Base-by-base conservation (phyloP, 257 asterid genomes). In the Parsonsia alboflavescens region DNA sequence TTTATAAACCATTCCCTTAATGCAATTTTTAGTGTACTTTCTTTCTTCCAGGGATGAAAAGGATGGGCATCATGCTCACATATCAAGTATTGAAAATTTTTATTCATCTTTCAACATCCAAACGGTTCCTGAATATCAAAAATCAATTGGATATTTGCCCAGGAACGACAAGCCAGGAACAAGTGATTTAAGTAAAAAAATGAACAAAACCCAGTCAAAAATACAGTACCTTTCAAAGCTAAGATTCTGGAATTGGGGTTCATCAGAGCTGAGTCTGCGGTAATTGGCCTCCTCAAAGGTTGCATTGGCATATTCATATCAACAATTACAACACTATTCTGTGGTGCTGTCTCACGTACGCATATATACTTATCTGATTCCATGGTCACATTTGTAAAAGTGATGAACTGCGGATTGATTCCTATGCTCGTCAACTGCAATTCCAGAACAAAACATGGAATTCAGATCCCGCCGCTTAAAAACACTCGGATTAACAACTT, bases 181-280 rank as follows among this genome's bases (percentile, higher is more conserved):
- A 36, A 30, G 9, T 50, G 6, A 54, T 22, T 7, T 3, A 50
- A 76, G 16, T 15, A 12, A 70, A 42, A 46, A 3, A 17, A 33
- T n/a, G 28, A 2, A 1, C 5, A 58, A 50, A 39, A 46, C 68
- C 22, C 62, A 4, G 50, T 9, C 68, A 33, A 72, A 73, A 54
- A 65, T 24, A 50, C 62, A 61, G 70, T 86, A 95, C 99, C 99
- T 93, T 95, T 92, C 57, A 95, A 84, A 41, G 99, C 98, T 86
- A 95, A 81, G 73, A 92, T 90, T 85, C 96, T 88, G 56, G 93
- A 80, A 82, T 86, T 85, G 24, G 99, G 98, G 86, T 95, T 92
- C 99, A 95, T 95, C 73, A 95, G 96, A 28, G 99, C 99, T 2
- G 99, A 95, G 81, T 95, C 99, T 15, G 99, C 99, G 39, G 99